Conservation (phyloP, 176 grass and related monocot species). For the Oryza punctata region DNA sequence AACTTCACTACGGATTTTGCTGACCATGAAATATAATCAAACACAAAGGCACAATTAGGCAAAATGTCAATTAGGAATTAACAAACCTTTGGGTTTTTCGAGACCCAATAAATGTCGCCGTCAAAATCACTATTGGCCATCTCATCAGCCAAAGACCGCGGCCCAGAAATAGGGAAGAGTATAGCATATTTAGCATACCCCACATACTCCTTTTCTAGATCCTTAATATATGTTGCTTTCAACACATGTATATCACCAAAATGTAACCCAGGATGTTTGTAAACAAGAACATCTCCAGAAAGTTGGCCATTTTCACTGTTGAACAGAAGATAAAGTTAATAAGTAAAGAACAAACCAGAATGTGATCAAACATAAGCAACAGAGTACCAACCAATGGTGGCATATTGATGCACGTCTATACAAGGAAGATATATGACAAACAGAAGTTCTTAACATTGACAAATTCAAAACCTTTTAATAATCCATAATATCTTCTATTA, state of each 20-base stretch:
- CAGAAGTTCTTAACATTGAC: no score
- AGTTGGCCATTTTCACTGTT: slow-evolving; percentile 64
- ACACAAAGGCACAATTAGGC: not conserved
- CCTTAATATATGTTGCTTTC: slow-evolving; percentile 47
- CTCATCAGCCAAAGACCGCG: slow-evolving; percentile 75
- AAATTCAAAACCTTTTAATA: no score
- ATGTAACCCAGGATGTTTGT: slow-evolving; percentile 73
- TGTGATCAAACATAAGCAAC: no score
- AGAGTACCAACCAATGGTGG: no score
- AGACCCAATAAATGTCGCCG: slow-evolving; percentile 81
- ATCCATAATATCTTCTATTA: no score
- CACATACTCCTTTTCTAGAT: slow-evolving; percentile 43
- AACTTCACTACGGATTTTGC: not conserved
- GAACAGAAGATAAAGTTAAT: slow-evolving; percentile 24
- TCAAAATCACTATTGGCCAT: slow-evolving; percentile 80
- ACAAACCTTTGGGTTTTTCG: slow-evolving; percentile 54
- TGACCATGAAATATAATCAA: not conserved
- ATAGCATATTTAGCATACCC: slow-evolving; percentile 74
- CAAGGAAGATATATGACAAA: no score
- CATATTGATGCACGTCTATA: no score
- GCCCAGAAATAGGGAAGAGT: slow-evolving; percentile 58
- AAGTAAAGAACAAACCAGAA: slow-evolving; percentile 4
- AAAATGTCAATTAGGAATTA: not conserved
- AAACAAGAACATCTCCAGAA: slow-evolving; percentile 73
- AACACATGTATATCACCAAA: slow-evolving; percentile 75